Evolutionary conservation across 2,329 filamentous ascomycete species (phyloP), one percentile per base, ranked within the genome.

Genomic region (Fusarium circinatum): DNA sequence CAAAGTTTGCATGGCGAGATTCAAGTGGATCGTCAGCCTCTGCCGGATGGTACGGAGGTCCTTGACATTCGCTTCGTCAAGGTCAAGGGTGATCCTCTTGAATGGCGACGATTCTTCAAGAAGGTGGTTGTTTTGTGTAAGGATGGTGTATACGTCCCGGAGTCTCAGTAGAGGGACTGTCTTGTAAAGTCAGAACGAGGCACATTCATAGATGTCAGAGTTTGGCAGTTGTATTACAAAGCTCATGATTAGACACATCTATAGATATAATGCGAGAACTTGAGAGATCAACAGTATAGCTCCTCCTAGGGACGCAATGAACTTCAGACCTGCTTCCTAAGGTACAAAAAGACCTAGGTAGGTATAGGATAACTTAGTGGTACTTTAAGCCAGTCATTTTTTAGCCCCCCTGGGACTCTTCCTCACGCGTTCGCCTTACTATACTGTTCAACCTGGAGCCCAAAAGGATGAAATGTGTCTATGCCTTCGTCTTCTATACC

Each of bases 101-200:
- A 98, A 85, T 99, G 97, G 96, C 90, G 96, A 69, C 87, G 96
- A 39, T 94, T 99, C 81, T 99, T 99, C 87, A 99, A 99, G 84
- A 95, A 94, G 82, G 89, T 98, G n/a, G 94, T 94, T 36, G 87
- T 97, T 72, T 86, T 96, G 68, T 97, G 95, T 84, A 94, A 94
- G 79, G 94, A 98, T 80, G 94, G 91, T 14, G 92, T 98, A 49
- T 93, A 91, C 80, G 82, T 85, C 66, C 84, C 84, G 6, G 84
- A 86, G 52, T 69, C 80, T 71, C 85, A 84, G 72, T 57, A 14
- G 62, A 58, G 66, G 75, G 74, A 44, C 58, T 72, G 60, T 73
- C 76, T 72, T 60, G 59, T 63, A 57, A 56, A 51, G 57, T 56
- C 41, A 68, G 68, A 38, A 38, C 24, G n/a, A 63, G 44, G 24